phyloP scores from a whole-genome alignment of 2,329 filamentous ascomycete species.

The Myriosclerotinia duriaeana region DNA sequence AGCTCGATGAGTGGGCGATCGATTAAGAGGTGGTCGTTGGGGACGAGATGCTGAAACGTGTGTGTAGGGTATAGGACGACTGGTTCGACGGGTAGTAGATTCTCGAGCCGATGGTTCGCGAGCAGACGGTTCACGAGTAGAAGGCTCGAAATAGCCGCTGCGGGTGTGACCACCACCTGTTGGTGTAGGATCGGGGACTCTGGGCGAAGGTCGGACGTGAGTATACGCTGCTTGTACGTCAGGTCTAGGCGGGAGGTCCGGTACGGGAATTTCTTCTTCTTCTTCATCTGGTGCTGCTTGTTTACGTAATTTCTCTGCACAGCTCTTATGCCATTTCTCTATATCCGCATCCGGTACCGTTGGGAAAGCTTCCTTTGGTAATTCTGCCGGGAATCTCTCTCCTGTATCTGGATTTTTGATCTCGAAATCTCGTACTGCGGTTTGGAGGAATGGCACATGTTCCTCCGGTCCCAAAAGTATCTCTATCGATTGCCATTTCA shows the following conservation, averaged over 20 bases:
- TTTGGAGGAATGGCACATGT: slow-evolving; percentile 80
- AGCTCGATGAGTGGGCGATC: slow-evolving; percentile 41
- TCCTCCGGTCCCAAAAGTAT: slow-evolving; percentile 83
- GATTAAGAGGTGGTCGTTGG: slow-evolving; percentile 36
- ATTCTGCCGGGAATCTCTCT: slow-evolving; percentile 60
- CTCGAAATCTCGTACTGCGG: slow-evolving; percentile 73
- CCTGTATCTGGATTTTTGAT: slow-evolving; percentile 74
- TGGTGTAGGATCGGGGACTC: slow-evolving; percentile 16
- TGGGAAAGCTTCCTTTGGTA: slow-evolving; percentile 67
- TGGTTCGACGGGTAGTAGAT: slow-evolving; percentile 3
- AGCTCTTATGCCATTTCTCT: slow-evolving; percentile 79
- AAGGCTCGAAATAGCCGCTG: slow-evolving; percentile 20
- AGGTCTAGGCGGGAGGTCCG: slow-evolving; percentile 36
- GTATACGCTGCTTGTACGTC: slow-evolving; percentile 35
- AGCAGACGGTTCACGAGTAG: slow-evolving; percentile 21
- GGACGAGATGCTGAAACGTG: slow-evolving; percentile 32
- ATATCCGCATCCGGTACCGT: slow-evolving; percentile 73
- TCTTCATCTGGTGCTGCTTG: slow-evolving; percentile 48
- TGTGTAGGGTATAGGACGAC: slow-evolving; percentile 30
- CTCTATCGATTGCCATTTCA: slow-evolving; percentile 91
- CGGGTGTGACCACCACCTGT: slow-evolving; percentile 5
- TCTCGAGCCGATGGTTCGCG: slow-evolving; percentile 28
- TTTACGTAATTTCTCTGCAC: slow-evolving; percentile 66
- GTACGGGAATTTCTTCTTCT: slow-evolving; percentile 36
- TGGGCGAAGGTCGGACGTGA: slow-evolving; percentile 34